Base-by-base conservation (phyloP, 345 rosid species). In the Pistacia atlantica region DNA sequence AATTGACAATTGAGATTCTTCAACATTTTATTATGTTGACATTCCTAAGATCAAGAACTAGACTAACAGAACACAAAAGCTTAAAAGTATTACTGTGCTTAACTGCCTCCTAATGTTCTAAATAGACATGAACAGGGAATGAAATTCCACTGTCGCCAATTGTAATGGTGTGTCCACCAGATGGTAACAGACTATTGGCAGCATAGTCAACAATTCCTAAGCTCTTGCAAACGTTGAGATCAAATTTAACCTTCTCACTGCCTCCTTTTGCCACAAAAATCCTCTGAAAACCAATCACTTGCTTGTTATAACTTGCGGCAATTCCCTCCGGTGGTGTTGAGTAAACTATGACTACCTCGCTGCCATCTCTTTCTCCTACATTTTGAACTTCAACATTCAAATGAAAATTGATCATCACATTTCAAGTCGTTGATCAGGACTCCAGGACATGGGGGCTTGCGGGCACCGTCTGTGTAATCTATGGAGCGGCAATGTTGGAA, bases 241-340 rank as follows among this genome's bases (percentile, higher is more conserved):
- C 25, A 33, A 88, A 86, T 5, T 64, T 65, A 1, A 83, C 83
- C 64, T 38, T 77, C 14, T 46, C 14, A 7, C 62, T 80, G 17
- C 22, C 10, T 17, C 80, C 81, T 6, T 77, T 80, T 12, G 66
- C 8, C 35, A 86, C 74, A 60, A 35, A 69, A 38, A 79, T 85
- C 67, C 81, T 81, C 69, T 76, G n/a, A 73, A 86, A 88, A 0
- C 78, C 91, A 45, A 84, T 69, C 52, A 86, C 81, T 58, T 81
- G 86, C 72, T 82, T 86, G 2, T 57, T 7, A 49, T 38, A 80
- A 1, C 80, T 63, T 9, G 70, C 71, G 1, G 20, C 55, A 2
- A 86, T 78, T 7, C 80, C 81, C 0, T 38, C 46, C 0, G 85
- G 91, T 0, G 91, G 86, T 37, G 79, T 75, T 0, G 86, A 76